phyloP scores from a whole-genome alignment of 2,329 filamentous ascomycete genomes.

The Pezizomycotina sp. region DNA sequence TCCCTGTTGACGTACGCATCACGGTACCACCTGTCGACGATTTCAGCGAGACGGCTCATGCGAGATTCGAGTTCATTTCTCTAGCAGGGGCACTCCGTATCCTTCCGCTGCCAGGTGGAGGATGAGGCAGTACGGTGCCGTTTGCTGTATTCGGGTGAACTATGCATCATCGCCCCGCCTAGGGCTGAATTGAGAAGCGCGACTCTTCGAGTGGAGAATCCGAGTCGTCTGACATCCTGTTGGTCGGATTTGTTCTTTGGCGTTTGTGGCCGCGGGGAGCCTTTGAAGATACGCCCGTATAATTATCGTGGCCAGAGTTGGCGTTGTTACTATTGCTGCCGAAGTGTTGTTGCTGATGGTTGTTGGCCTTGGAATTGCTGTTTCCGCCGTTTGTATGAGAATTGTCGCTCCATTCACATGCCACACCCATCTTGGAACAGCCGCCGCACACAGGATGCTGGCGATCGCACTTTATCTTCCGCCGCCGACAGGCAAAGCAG shows the following conservation, averaged over 20 bases:
- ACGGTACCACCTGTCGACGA: conserved; percentile 24
- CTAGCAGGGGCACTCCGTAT: too few species aligned
- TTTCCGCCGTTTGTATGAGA: conserved; percentile 15
- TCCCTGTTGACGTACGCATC: conserved; percentile 21
- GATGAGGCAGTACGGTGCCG: neutral
- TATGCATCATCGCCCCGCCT: neutral
- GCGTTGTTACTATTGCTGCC: conserved; percentile 6
- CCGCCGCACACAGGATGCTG: conserved; percentile 24
- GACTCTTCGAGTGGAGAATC: too few species aligned
- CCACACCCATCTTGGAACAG: conserved; percentile 22
- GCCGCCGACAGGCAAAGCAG: conserved; percentile 24
- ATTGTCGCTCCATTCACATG: conserved; percentile 24
- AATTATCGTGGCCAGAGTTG: too few species aligned
- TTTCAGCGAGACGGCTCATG: conserved; percentile 22
- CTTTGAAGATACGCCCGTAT: too few species aligned
- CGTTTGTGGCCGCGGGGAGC: conserved; percentile 19
- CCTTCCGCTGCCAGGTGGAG: conserved; percentile 2
- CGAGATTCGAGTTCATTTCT: conserved; percentile 21
- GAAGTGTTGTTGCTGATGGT: conserved; percentile 5
- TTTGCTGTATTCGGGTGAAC: neutral
- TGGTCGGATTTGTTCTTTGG: conserved; percentile 18
- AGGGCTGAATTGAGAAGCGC: too few species aligned
- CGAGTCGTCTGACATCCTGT: conserved; percentile 17
- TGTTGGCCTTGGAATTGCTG: conserved; percentile 11
- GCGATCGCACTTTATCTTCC: conserved; percentile 25